Evolutionary conservation across 805 yeast genomes (phyloP).

Genomic region (Wickerhamomyces silvicola): DNA sequence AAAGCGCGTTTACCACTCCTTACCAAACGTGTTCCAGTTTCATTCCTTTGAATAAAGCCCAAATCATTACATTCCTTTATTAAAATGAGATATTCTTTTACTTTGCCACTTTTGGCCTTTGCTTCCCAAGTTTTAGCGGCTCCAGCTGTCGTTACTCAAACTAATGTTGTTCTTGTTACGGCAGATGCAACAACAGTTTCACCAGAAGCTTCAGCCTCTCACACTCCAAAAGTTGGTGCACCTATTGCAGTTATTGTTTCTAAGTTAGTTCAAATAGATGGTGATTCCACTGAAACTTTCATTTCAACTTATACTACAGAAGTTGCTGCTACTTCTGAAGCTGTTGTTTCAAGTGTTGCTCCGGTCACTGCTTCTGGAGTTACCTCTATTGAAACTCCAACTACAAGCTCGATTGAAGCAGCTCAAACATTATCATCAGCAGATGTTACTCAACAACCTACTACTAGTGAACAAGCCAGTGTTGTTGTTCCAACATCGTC

Average conservation of each 20-base stretch:
- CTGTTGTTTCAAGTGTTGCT: slow-evolving; percentile 2
- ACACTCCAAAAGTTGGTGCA: slow-evolving; percentile 18
- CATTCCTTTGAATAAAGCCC: too few species aligned
- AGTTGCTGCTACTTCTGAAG: slow-evolving; percentile 9
- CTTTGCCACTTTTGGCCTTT: slow-evolving; percentile 17
- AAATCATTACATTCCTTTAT: too few species aligned
- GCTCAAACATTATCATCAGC: slow-evolving; percentile 8
- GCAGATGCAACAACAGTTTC: slow-evolving; percentile 14
- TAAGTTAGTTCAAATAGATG: slow-evolving; percentile 16
- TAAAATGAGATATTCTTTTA: slow-evolving; percentile 21
- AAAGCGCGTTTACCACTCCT: too few species aligned
- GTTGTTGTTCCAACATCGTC: too few species aligned
- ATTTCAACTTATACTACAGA: slow-evolving; percentile 19
- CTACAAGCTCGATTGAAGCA: slow-evolving; percentile 18
- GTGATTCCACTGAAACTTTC: slow-evolving; percentile 16
- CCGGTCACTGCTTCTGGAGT: slow-evolving; percentile 5
- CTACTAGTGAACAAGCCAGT: too few species aligned
- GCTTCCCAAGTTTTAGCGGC: slow-evolving; percentile 21
- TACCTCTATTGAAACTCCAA: slow-evolving; percentile 15
- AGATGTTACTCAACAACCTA: too few species aligned
- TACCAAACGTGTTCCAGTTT: too few species aligned
- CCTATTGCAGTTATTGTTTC: slow-evolving; percentile 20
- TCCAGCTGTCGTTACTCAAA: slow-evolving; percentile 22
- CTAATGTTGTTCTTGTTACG: slow-evolving; percentile 22
- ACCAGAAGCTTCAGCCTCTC: slow-evolving; percentile 11